Percentiles rank a stretch among this genome's conserved stretches.
phyloP scores from a whole-genome alignment of 1,284 basidiomycete species.

The Ustilago curta region DNA sequence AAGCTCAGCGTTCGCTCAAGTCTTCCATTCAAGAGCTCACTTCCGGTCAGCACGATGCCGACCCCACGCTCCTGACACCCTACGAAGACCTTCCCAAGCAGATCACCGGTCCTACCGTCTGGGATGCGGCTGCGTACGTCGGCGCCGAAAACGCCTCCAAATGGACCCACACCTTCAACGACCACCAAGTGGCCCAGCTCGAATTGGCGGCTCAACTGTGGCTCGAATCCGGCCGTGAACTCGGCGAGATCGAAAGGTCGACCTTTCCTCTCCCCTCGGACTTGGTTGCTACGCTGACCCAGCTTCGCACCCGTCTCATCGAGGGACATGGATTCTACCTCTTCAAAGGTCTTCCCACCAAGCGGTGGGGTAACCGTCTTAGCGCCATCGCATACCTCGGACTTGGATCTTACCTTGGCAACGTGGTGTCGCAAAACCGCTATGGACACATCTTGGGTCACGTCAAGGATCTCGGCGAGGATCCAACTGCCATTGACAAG shows the following conservation, averaged over 20 bases:
- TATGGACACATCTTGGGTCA: constrained; percentile 71
- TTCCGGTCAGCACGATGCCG: constrained; percentile 62
- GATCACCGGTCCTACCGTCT: constrained; percentile 63
- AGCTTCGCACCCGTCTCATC: constrained; percentile 49
- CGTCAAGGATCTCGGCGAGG: constrained; percentile 71
- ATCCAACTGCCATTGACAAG: constrained; percentile 71
- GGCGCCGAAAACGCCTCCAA: constrained; percentile 54
- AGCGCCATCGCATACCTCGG: constrained; percentile 70
- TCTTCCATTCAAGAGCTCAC: constrained; percentile 59
- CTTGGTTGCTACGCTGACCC: constrained; percentile 44
- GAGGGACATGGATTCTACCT: constrained; percentile 70
- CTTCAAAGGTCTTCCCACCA: constrained; percentile 70
- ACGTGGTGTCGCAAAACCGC: constrained; percentile 69
- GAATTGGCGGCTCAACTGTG: constrained; percentile 52
- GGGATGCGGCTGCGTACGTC: constrained; percentile 63
- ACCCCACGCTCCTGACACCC: constrained; percentile 51
- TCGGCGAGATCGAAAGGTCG: constrained; percentile 61
- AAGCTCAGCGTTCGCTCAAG: constrained; percentile 52
- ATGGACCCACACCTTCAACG: constrained; percentile 58
- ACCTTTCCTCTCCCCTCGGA: constrained; percentile 57
- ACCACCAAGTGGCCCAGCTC: constrained; percentile 51
- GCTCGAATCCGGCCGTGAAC: constrained; percentile 53
- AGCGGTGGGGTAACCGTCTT: constrained; percentile 69
- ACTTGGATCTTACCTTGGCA: constrained; percentile 70
- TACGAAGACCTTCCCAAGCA: constrained; percentile 69